phyloP scores from a whole-genome alignment of 306 rosid species.

The Corylus avellana region DNA sequence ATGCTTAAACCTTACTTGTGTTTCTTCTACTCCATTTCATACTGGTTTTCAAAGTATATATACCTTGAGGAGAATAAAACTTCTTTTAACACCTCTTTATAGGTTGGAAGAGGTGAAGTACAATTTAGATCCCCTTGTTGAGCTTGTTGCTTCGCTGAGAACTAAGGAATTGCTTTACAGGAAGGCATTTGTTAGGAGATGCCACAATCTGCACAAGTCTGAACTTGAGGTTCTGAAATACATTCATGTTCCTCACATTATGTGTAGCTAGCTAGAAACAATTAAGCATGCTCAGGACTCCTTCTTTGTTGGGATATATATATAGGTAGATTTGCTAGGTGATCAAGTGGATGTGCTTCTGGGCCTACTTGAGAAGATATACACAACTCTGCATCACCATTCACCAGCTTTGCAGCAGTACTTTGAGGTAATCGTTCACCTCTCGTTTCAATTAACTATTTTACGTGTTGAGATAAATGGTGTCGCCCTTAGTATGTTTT shows the following conservation, averaged over 20 bases:
- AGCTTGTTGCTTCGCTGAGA: conserved; percentile 37
- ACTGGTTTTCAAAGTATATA: no score
- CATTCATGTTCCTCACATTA: background rate
- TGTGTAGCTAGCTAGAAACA: background rate
- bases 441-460: no score
- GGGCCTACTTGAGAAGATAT: conserved; percentile 62
- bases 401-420: conserved; percentile 65
- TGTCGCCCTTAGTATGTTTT: background rate
- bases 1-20: no score
- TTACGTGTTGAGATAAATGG: background rate
- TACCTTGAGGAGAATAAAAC: no score
- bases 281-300: background rate
- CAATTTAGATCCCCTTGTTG: conserved; percentile 36
- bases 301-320: background rate
- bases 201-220: conserved; percentile 76
- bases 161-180: conserved; percentile 48
- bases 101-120: conserved; percentile 67
- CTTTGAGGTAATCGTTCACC: conserved; percentile 47
- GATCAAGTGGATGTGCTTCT: conserved; percentile 84
- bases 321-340: conserved; percentile 87
- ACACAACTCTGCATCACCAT: conserved; percentile 45
- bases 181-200: conserved; percentile 67
- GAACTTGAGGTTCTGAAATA: conserved; percentile 66
- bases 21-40: no score
- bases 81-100: background rate